These are phyloP conservation scores for Heliamphora exappendiculata DNA, from an alignment of 148 eudicot species.

Conservation along the genomic window DNA sequence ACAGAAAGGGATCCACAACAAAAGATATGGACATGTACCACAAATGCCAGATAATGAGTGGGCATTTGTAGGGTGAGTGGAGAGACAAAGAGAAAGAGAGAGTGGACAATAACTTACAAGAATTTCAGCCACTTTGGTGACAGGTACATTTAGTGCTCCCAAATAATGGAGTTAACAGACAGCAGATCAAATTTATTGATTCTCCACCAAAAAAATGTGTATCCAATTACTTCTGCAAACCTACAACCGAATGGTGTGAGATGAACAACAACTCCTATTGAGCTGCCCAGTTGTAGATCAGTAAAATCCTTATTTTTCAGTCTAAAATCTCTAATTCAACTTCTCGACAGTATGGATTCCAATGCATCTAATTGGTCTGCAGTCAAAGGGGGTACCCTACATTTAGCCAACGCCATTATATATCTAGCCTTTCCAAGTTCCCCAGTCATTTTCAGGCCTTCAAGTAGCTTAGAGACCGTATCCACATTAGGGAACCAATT, in stretches of 20 bases:
- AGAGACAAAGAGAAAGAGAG: constrained; percentile 2
- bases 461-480: constrained; percentile 46
- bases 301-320: background rate
- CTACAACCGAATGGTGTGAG: constrained; percentile 1
- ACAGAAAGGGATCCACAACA: background rate
- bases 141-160: background rate
- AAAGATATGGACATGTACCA: background rate
- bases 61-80: background rate
- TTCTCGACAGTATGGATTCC: constrained; percentile 33
- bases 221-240: constrained; percentile 1
- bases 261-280: constrained; percentile 8
- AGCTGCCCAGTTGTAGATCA: constrained; percentile 1
- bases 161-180: background rate
- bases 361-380: constrained; percentile 31
- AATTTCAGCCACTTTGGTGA: background rate
- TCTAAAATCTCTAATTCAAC: constrained; percentile 13
- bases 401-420: constrained; percentile 41
- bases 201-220: background rate
- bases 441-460: constrained; percentile 50
- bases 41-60: background rate
- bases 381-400: constrained; percentile 45
- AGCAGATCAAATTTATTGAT: constrained; percentile 7
- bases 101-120: background rate
- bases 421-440: constrained; percentile 45
- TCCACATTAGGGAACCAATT: constrained; percentile 56